Percentiles rank a stretch among this genome's conserved stretches.
These are phyloP conservation scores for Bipolaris cookei DNA, from an alignment of 2,329 filamentous ascomycete genomes.

Conservation along the genomic window DNA sequence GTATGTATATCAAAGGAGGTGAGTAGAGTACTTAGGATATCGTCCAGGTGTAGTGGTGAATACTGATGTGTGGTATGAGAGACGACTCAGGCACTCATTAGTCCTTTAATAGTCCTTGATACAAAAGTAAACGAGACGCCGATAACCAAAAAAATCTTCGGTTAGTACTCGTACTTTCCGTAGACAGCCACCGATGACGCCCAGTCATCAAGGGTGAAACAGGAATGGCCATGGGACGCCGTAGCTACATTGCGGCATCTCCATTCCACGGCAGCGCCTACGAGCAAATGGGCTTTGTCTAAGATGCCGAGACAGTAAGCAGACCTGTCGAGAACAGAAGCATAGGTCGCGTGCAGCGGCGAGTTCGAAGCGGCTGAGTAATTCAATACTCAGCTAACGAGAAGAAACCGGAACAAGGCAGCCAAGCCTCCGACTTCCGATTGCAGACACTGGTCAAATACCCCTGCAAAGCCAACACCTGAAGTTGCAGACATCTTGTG, in stretches of 20 bases:
- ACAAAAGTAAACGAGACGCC: constrained; percentile 30
- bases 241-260: constrained; percentile 19
- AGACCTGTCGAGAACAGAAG: constrained; percentile 7
- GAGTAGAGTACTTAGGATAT: constrained; percentile 4
- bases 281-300: constrained; percentile 10
- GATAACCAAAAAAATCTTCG: constrained; percentile 16
- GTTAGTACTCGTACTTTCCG: constrained; percentile 6
- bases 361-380: constrained; percentile 26
- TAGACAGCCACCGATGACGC: constrained; percentile 5
- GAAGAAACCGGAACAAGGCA: constrained; percentile 18
- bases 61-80: constrained; percentile 26
- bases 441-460: background rate
- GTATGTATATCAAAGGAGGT: constrained; percentile 9
- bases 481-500: background rate
- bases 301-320: constrained; percentile 10
- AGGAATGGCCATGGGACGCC: constrained; percentile 18
- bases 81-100: constrained; percentile 24
- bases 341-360: constrained; percentile 24
- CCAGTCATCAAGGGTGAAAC: constrained; percentile 33
- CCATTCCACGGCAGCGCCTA: constrained; percentile 9
- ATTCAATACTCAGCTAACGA: constrained; percentile 18
- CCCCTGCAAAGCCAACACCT: background rate
- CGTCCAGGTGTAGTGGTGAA: constrained; percentile 12
- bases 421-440: constrained; percentile 3
- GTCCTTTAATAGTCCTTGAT: constrained; percentile 41